Percentiles rank a stretch among this genome's conserved stretches.
phyloP scores from a whole-genome alignment of 2,329 filamentous ascomycete species.

The Aspergillus floridensis region DNA sequence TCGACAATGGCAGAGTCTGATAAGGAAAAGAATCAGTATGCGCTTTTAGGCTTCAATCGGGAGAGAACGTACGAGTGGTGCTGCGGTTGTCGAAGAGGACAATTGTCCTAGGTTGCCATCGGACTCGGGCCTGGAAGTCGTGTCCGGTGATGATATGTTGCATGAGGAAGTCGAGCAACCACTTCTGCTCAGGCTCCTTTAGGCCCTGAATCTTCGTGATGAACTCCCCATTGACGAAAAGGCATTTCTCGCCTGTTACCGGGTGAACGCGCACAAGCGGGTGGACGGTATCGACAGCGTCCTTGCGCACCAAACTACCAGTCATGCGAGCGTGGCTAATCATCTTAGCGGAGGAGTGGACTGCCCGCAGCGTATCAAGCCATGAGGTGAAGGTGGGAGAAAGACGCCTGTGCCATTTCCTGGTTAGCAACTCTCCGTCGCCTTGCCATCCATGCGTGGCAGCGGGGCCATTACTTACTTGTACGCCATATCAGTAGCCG shows the following conservation, averaged over 20 bases:
- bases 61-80: constrained; percentile 43
- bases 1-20: constrained; percentile 52
- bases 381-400: constrained; percentile 50
- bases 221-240: constrained; percentile 51
- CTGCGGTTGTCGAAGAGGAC: constrained; percentile 52
- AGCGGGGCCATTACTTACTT: constrained; percentile 28
- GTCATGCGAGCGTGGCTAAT: constrained; percentile 42
- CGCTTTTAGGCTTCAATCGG: constrained; percentile 13
- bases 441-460: too few species aligned
- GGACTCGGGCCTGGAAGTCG: constrained; percentile 49
- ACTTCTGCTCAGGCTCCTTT: constrained; percentile 48
- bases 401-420: constrained; percentile 34
- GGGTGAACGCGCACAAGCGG: constrained; percentile 50
- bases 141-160: constrained; percentile 48
- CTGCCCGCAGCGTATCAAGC: constrained; percentile 34
- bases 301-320: constrained; percentile 46
- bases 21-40: background rate
- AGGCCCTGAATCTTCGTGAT: constrained; percentile 48
- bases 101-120: constrained; percentile 50
- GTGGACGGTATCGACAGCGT: constrained; percentile 46
- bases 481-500: constrained; percentile 47
- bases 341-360: constrained; percentile 47
- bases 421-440: constrained; percentile 1
- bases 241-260: constrained; percentile 49
- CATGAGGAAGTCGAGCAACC: constrained; percentile 49